Percentiles rank a stretch among this genome's conserved stretches.
Conservation (phyloP, 495 filamentous ascomycete genomes). For the Clohesyomyces aquaticus region DNA sequence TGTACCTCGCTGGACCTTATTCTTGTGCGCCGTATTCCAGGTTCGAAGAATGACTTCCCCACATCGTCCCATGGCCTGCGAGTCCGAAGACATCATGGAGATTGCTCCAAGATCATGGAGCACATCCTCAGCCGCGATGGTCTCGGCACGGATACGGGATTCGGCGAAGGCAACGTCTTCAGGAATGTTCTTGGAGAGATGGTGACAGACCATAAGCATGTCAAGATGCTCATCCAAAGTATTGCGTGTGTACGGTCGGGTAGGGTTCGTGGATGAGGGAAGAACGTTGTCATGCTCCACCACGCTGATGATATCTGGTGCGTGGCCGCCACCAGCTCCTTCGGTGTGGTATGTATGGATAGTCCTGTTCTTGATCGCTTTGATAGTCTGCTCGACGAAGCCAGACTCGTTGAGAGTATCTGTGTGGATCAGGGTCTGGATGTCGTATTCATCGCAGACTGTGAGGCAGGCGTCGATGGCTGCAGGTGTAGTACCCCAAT, state of each 20-base stretch:
- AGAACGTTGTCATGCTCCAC: slow-evolving; percentile 93
- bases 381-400: slow-evolving; percentile 91
- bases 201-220: slow-evolving; percentile 99
- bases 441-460: slow-evolving; percentile 87
- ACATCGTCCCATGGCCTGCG: slow-evolving; percentile 96
- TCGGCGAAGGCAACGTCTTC: slow-evolving; percentile 98
- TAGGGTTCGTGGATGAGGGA: slow-evolving; percentile 91
- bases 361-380: slow-evolving; percentile 82
- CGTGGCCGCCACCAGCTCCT: slow-evolving; percentile 94
- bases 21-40: slow-evolving; percentile 99
- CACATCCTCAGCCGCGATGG: slow-evolving; percentile 96
- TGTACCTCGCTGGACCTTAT: slow-evolving; percentile 81
- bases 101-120: slow-evolving; percentile 95
- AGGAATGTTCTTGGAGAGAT: slow-evolving; percentile 86
- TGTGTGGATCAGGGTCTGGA: slow-evolving; percentile 96
- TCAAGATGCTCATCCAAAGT: slow-evolving; percentile 97
- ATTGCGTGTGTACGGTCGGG: slow-evolving; percentile 87
- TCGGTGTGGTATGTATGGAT: slow-evolving; percentile 99
- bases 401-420: slow-evolving; percentile 98
- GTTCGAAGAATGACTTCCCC: slow-evolving; percentile 94
- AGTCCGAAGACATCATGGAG: slow-evolving; percentile 97
- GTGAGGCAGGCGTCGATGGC: slow-evolving; percentile 88
- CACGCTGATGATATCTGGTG: slow-evolving; percentile 94
- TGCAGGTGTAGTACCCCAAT: slow-evolving; percentile 92
- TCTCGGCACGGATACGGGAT: slow-evolving; percentile 91